Percentiles rank a stretch among this genome's conserved stretches.
Conservation (phyloP, 495 filamentous ascomycete species). For the Annulohypoxylon stygium region DNA sequence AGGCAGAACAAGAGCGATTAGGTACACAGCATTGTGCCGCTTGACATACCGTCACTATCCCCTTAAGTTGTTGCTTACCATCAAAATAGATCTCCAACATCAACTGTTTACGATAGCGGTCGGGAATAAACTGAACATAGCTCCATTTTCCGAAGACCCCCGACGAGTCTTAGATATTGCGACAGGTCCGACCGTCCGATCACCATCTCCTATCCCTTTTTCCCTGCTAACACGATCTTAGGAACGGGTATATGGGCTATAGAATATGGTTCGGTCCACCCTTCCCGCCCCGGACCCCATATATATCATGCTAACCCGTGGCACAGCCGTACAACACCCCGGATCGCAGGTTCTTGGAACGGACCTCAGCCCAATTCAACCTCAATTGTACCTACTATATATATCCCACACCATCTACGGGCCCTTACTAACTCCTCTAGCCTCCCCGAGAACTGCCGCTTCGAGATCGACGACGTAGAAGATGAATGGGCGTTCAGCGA, state of each 20-base stretch:
- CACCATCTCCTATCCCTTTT: background rate
- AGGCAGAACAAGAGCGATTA: constrained; percentile 62
- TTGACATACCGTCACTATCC: too few species aligned
- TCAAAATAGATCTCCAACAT: constrained; percentile 62
- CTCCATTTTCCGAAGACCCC: constrained; percentile 56
- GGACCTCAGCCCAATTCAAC: constrained; percentile 68
- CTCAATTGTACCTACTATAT: constrained; percentile 53
- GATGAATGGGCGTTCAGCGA: constrained; percentile 65
- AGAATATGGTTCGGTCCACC: constrained; percentile 51
- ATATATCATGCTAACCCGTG: constrained; percentile 19
- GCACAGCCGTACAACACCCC: constrained; percentile 48
- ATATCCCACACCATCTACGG: background rate
- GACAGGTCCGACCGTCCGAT: constrained; percentile 52
- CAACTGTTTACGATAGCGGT: constrained; percentile 58
- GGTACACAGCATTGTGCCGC: constrained; percentile 45
- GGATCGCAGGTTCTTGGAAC: constrained; percentile 59
- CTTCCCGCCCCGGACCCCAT: background rate
- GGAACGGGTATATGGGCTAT: constrained; percentile 62
- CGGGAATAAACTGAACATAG: constrained; percentile 57
- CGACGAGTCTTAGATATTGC: constrained; percentile 60
- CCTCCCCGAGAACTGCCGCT: constrained; percentile 66
- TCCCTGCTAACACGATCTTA: constrained; percentile 32
- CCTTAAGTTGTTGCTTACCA: constrained; percentile 8
- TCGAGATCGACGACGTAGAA: constrained; percentile 68
- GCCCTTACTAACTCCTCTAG: constrained; percentile 19